Base-by-base conservation (phyloP, 2,329 filamentous ascomycete genomes). In the Exophiala calicioides region DNA sequence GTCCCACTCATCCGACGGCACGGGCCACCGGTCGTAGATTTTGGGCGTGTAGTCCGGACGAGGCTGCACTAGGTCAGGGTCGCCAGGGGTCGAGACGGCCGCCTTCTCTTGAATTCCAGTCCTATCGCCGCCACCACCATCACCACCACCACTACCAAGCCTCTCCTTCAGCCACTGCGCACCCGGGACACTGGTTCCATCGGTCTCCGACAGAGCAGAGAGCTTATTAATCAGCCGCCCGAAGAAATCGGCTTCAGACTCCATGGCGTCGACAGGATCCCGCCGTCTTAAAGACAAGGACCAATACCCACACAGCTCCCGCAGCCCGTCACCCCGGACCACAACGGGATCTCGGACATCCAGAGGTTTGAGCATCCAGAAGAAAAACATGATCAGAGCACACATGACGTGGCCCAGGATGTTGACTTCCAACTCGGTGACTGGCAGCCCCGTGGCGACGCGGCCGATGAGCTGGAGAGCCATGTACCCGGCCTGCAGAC, bases 311-410 rank as follows among this genome's bases (percentile, higher is more conserved):
- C 7, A 6, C 8, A 8, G 6, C 6, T 33, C 13, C 30, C 6
- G 8, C 30, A 33, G 6, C 37, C 37, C 7, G 4, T 30, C 37
- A 4, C 10, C 20, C 23, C 12, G 16, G 12, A 50, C 41, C 10
- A 39, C 12, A 16, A 30, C 19, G 16, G 42, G 32, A 10, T 45
- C 47, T 5, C 10, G 8, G 3, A 46, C 19, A 21, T 40, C 20
- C 7, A 46, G 34, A 9, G 49, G 49, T 21, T 52, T 52, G 16
- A 27, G 16, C 15, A 18, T 33, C 49, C 49, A 52, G 15, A 49
- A 36, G 12, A 35, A 13, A 23, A 33, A 52, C 24, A 52, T 49
- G 5, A 33, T 16, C 9, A 52, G 16, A 4, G 49, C 45, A 23
- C 49, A 52, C 32, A 44, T 5, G 5, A 47, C 48, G 21, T 48